Base-by-base conservation (phyloP, 2,329 filamentous ascomycete genomes). In the Paracamarosporium sp. region DNA sequence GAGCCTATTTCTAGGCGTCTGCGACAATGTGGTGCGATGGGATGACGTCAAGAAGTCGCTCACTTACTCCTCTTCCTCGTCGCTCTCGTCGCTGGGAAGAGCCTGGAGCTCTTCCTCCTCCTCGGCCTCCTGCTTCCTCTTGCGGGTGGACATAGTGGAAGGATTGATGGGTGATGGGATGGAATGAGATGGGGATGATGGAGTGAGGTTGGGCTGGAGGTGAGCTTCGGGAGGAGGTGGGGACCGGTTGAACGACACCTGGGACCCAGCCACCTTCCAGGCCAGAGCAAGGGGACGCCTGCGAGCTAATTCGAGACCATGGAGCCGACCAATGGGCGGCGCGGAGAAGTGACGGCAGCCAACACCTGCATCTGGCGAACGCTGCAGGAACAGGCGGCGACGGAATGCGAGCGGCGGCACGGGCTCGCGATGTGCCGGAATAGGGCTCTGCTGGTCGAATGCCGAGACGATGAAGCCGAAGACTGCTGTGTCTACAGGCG, bases 11-110 rank as follows among this genome's bases (percentile, higher is more conserved):
- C 40, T 50, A 61, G 55, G 59, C 24, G 54, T 59, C 53, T 53
- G 69, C 68, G 62, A 71, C 58, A 44, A 51, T 43, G 50, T 62
- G 53, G 54, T 55, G 57, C 62, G 56, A 66, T 55, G 56, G 61
- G 60, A 75, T 76, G 74, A 77, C 75, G 74, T 76, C 75, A 77
- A 75, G 64, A 60, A 59, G 64, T 59, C 46, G 61, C 38, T 57
- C 60, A 76, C 75, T 76, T 69, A 78, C 75, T 77, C 78, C 73
- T 77, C 78, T 75, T 80, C 78, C 59, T 76, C 72, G 57, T 79
- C 78, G 53, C 75, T 75, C 57, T 78, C 78, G 51, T 77, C 75
- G 55, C 76, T 77, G 4, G 78, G 78, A 27, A 80, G 76, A 41
- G 77, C 77, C 53, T 76, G 71, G 55, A 80, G 76, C 74, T 80